Evolutionary conservation across 176 grass and related monocot species (phyloP).

Genomic region (Pontederia paniculata): DNA sequence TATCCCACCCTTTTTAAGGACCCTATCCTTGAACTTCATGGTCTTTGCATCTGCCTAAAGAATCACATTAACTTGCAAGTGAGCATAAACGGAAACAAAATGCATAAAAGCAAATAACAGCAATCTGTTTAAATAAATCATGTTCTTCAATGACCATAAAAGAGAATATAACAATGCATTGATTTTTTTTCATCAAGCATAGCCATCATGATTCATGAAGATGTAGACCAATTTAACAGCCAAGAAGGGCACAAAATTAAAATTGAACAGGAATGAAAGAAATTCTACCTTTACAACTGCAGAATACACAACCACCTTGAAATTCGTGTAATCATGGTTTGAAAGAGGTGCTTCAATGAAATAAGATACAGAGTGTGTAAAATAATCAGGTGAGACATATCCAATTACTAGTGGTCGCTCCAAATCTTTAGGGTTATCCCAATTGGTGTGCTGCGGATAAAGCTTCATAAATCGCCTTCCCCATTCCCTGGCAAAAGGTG

Average conservation of each 20-base stretch:
- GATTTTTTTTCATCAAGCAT: too few relatives aligned
- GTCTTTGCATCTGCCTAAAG: slow-evolving; percentile 98
- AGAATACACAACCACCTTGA: slow-evolving; percentile 87
- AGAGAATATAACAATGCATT: too few relatives aligned
- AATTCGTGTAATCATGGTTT: slow-evolving; percentile 70
- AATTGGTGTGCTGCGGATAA: slow-evolving; percentile 65
- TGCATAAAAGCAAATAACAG: too few relatives aligned
- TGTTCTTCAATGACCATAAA: too few relatives aligned
- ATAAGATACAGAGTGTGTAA: slow-evolving; percentile 98
- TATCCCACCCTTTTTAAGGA: slow-evolving; percentile 77
- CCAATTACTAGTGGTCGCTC: slow-evolving; percentile 76
- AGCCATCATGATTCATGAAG: too few relatives aligned
- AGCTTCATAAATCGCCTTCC: slow-evolving; percentile 79
- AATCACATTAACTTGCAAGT: slow-evolving; percentile 21
- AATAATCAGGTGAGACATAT: slow-evolving; percentile 96
- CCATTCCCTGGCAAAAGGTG: slow-evolving; percentile 65
- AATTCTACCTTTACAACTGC: slow-evolving; percentile 89
- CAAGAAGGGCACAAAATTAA: neutral
- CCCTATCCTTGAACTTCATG: slow-evolving; percentile 86
- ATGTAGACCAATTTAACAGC: neutral
- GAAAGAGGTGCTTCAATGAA: slow-evolving; percentile 95
- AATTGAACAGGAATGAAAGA: slow-evolving; percentile 11
- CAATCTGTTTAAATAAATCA: too few relatives aligned
- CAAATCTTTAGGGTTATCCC: slow-evolving; percentile 83
- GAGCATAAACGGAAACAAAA: neutral